phyloP scores from a whole-genome alignment of 768 basidiomycete species.

The Boletus eberwhitei region DNA sequence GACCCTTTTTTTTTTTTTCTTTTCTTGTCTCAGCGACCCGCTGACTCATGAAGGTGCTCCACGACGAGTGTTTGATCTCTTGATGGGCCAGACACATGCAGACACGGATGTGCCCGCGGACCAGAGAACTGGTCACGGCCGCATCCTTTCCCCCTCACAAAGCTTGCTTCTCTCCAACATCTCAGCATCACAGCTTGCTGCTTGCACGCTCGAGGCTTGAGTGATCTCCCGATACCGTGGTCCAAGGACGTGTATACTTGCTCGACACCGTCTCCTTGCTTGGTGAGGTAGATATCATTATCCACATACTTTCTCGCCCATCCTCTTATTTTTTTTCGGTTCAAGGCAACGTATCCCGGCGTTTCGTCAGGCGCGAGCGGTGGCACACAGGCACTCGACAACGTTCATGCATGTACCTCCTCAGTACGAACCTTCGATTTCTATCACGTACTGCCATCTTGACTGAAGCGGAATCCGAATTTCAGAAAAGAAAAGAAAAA shows the following conservation, averaged over 20 bases:
- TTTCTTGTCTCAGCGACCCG: neutral
- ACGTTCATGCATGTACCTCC: neutral
- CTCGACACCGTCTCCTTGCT: neutral
- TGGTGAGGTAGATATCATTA: neutral
- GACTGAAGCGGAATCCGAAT: neutral
- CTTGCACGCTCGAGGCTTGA: neutral
- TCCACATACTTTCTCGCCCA: neutral
- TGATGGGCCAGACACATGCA: constrained; percentile 4
- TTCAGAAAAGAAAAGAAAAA: neutral
- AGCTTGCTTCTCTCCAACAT: neutral
- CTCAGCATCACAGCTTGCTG: neutral
- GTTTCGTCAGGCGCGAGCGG: neutral
- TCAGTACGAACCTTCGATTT: neutral
- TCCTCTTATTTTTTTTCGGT: neutral
- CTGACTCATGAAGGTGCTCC: constrained; percentile 12
- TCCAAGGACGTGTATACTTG: no score
- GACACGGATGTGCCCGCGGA: constrained; percentile 18
- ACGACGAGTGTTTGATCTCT: constrained; percentile 3
- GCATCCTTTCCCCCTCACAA: neutral
- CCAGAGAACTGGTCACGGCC: neutral
- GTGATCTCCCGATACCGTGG: neutral
- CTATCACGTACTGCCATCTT: neutral
- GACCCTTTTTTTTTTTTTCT: constrained; percentile 1
- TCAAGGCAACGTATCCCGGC: neutral
- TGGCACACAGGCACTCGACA: neutral